Evolutionary conservation across 805 yeast species (phyloP), one percentile per base, ranked within the genome.

Genomic region (Myxozyma monticola): DNA sequence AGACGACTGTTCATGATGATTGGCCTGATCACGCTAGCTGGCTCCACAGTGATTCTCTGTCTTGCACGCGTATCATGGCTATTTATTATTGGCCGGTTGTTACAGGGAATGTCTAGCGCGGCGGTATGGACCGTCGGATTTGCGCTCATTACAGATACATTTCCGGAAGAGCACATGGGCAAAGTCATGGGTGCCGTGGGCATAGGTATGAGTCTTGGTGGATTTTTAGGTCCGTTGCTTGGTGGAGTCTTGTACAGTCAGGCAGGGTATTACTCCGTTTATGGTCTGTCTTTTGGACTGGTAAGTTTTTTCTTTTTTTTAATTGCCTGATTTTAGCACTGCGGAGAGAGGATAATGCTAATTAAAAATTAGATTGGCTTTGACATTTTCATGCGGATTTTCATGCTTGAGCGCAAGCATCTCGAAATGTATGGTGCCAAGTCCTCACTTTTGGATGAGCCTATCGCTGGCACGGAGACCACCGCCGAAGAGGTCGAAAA

Each of bases 121-220:
- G 53, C 65, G 4, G 69, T 67, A 18, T 68, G 71, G 71, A 59
- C 65, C 1, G 68, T 64, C 7, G 71, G 71, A 3, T 47, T 68
- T 37, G 68, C 71, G 3, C 59, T 68, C 24, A 35, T 68, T 10
- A 56, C 63, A 10, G 59, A 68, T 43, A 59, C 64, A 1, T 65
- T 64, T 8, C 54, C 61, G 7, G 59, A 62, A 9, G 63, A 62
- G 14, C 50, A 61, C 14, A 43, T 67, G 10, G 71, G 68, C 20
- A 52, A 60, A 18, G 45, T 55, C 20, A 54, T 68, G 63, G 63
- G 68, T 18, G 54, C 60, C 42, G 67, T 67, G 2, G 63, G 64
- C n/a, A 48, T 61, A 20, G 66, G 62, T 3, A 50, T 64, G 51
- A 55, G 65, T 20, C 20, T 67, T 31, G 71, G 69, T 9, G 54